Base-by-base conservation (phyloP, 1,139 yeast species). In the Yamadazyma diospyri region DNA sequence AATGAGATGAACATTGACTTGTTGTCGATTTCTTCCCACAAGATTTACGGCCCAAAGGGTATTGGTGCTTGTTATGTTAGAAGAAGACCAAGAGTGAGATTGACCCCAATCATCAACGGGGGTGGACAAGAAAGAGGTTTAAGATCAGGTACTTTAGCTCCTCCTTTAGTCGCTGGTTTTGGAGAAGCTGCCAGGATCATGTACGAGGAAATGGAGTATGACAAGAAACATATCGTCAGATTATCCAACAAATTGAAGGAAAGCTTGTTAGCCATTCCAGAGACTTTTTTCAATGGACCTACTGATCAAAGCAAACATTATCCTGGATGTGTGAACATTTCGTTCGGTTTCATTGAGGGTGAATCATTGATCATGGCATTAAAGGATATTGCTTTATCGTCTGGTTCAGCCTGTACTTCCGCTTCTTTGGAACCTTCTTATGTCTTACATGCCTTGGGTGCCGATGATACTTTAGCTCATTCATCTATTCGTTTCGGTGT, bases 91-190 rank as follows among this genome's bases (percentile, higher is more conserved):
- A 81, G 99, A 65, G 98, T 94, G 34, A 82, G 99, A 74, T 60
- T 92, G 45, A 97, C 89, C 46, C 97, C 99, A 22, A 69, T 92
- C 39, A 84, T 92, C 47, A 83, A 88, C 41, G 99, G 99, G 48
- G 99, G 99, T 61, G 99, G 99, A 35, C 99, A 92, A 67, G 99
- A 92, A 66, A 82, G 99, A 65, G 98, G 98, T 41, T 72, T 92
- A 51, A 77, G 99, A 63, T 85, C 95, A 6, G 99, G 99, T 42
- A 92, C 99, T 21, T 73, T 92, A 55, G 92, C 98, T 3, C 95
- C 98, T 13, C 95, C 98, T 19, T 72, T 89, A 50, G 86, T 92
- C 30, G 84, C 89, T 12, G 99, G 98, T 0, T 87, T 92, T 55
- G 99, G 99, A 43, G 97, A 92, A 62, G 98, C 98, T 19, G 94